These are phyloP conservation scores for Begonia masoniana DNA, from an alignment of 306 rosid species.

Conservation along the genomic window DNA sequence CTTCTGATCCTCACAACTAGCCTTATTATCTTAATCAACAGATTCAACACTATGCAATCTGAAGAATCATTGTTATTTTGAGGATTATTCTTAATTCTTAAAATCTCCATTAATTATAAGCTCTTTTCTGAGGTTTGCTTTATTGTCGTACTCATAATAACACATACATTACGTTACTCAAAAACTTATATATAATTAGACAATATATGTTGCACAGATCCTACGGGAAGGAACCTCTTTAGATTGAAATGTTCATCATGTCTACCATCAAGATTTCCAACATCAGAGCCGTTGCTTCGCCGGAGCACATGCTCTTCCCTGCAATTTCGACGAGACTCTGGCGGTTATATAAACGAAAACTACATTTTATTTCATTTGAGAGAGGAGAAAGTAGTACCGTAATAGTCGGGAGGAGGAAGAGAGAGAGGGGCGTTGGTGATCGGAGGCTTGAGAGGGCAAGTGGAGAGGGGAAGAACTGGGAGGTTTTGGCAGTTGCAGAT, in stretches of 20 bases:
- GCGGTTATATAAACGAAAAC: neutral
- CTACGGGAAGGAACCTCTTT: neutral
- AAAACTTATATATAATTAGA: too few species aligned
- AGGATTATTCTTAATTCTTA: too few species aligned
- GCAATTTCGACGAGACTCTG: neutral
- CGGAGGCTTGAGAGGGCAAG: conserved; percentile 12
- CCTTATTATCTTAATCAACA: too few species aligned
- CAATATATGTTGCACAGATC: too few species aligned
- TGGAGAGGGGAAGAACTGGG: conserved; percentile 41
- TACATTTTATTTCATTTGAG: neutral
- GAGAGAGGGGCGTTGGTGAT: neutral
- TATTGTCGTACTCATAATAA: too few species aligned
- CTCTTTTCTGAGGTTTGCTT: too few species aligned
- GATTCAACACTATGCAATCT: too few species aligned
- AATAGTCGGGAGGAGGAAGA: neutral
- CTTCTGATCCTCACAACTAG: conserved; percentile 1
- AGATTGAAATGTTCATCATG: conserved; percentile 3
- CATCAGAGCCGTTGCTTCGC: conserved; percentile 1
- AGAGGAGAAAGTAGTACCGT: neutral
- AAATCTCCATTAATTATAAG: too few species aligned
- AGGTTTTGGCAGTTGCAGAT: conserved; percentile 67
- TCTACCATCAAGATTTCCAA: conserved; percentile 1
- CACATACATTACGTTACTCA: too few species aligned
- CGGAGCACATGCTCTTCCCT: neutral
- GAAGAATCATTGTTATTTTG: too few species aligned